Evolutionary conservation across 2,329 filamentous ascomycete species (phyloP).

Genomic region (Neospermospora avenae): DNA sequence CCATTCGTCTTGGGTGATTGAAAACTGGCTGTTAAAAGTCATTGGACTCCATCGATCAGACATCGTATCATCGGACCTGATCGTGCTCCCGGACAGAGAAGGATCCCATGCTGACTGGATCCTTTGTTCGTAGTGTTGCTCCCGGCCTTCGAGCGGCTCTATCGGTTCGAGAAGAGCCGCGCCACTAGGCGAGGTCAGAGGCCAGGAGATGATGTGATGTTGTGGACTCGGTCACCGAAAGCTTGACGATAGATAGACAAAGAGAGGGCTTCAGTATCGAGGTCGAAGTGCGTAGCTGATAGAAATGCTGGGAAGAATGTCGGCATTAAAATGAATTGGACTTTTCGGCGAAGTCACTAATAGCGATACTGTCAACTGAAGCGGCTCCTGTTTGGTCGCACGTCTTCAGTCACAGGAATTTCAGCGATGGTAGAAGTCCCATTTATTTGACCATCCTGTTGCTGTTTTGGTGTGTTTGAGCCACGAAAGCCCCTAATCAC

Average conservation of each 20-base stretch:
- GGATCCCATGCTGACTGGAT: neutral
- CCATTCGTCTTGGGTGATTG: neutral
- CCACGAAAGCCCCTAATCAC: neutral
- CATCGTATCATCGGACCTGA: neutral
- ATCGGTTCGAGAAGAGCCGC: neutral
- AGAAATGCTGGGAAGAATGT: neutral
- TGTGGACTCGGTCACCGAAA: neutral
- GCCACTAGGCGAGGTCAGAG: neutral
- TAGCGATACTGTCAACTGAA: neutral
- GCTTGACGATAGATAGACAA: neutral
- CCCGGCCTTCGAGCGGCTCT: neutral
- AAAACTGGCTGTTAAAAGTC: neutral
- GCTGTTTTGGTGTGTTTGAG: neutral
- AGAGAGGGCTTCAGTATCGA: slow-evolving; percentile 1
- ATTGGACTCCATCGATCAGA: neutral
- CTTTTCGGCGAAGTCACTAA: neutral
- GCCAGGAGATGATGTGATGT: neutral
- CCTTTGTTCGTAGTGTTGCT: neutral
- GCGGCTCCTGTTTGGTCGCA: neutral
- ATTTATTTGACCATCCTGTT: neutral
- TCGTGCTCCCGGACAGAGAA: neutral
- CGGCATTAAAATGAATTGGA: neutral
- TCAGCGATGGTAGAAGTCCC: neutral
- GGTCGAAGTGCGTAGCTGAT: neutral
- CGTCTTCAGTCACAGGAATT: neutral